These are phyloP conservation scores for Alternaria triticina DNA, from an alignment of 2,329 filamentous ascomycete genomes.

Conservation along the genomic window DNA sequence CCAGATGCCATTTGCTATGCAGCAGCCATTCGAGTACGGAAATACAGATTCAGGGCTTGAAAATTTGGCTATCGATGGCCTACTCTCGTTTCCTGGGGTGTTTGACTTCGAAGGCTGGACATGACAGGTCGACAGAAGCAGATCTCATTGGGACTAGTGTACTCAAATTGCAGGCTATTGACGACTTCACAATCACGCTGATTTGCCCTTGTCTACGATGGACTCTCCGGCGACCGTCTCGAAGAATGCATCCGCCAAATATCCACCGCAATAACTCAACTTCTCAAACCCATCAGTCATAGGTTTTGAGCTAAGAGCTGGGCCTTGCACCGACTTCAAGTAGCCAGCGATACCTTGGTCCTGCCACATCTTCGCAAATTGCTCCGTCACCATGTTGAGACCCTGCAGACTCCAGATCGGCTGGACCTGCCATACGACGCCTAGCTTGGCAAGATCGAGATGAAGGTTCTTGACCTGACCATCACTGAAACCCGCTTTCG, in stretches of 20 bases:
- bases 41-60: neutral
- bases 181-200: neutral
- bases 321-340: conserved; percentile 31
- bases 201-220: conserved; percentile 17
- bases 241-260: conserved; percentile 49
- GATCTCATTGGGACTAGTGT: neutral
- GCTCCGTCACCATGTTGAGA: conserved; percentile 43
- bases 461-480: conserved; percentile 42
- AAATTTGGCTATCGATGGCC: conserved; percentile 7
- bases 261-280: conserved; percentile 44
- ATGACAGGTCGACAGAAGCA: neutral
- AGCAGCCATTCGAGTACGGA: conserved; percentile 11
- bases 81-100: conserved; percentile 21
- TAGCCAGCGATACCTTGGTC: conserved; percentile 49
- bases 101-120: conserved; percentile 17
- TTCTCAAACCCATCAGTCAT: conserved; percentile 49
- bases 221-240: conserved; percentile 41
- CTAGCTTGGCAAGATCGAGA: conserved; percentile 46
- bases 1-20: conserved; percentile 18
- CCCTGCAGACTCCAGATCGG: conserved; percentile 50
- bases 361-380: conserved; percentile 44
- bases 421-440: conserved; percentile 52
- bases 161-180: neutral
- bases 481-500: conserved; percentile 43
- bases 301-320: conserved; percentile 30